Evolutionary conservation across 805 yeast genomes (phyloP), one percentile per base, ranked within the genome.

Genomic region (Wickerhamomyces strasburgensis): DNA sequence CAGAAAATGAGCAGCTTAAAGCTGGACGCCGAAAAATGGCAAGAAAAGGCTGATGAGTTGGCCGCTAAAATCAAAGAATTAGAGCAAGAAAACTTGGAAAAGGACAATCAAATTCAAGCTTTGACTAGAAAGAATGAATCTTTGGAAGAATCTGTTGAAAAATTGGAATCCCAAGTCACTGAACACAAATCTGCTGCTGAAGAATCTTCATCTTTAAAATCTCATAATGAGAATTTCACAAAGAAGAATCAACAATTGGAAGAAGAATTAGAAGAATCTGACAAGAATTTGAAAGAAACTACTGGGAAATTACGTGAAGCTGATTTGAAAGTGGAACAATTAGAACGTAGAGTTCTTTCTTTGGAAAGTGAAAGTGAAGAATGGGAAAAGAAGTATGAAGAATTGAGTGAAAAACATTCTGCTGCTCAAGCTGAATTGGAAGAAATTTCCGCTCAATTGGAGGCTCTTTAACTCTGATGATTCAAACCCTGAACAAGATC

Each of bases 21-120:
- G 69, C 72, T 85, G 56, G 98, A 93, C 62, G 90, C 96, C 51
- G 98, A 93, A 71, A 72, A 82, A 55, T 94, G 98, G 87, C 96
- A 90, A 72, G 96, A 87, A 64, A 86, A 88, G 72, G 81, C 93
- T 44, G 98, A 93, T 58, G 96, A 85, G 56, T 75, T 84, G 56
- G 67, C 79, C 44, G 78, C 73, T 47, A 80, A 80, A 62, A 78
- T 84, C 68, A 93, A 89, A 74, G 82, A 73, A 59, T 73, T 90
- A 64, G 98, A 90, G 66, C 97, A 90, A 69, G 95, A 87, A 58
- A 75, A 76, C 60, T 71, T 85, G 51, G 90, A 86, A 51, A 89
- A 89, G 70, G 98, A 93, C 64, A 90, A 93, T 71, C 93, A 86
- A 64, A 87, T 93, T 64, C 88, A 87, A 60, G 74, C 97, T 5